These are phyloP conservation scores for Trichoderma guizhouense DNA, from an alignment of 2,329 filamentous ascomycete genomes.

Conservation along the genomic window DNA sequence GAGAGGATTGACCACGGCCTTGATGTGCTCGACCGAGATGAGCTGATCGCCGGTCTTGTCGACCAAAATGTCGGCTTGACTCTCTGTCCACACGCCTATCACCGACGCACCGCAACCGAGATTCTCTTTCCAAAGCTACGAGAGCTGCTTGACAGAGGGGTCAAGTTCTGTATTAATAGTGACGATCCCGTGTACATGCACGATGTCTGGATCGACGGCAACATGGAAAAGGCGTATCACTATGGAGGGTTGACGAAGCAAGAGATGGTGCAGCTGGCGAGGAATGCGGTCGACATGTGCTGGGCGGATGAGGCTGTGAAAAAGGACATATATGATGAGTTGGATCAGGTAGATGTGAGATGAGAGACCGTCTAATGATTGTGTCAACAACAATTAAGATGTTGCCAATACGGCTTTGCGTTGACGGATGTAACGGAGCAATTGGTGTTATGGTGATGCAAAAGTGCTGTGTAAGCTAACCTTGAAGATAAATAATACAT, in stretches of 20 bases:
- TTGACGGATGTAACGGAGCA: background rate
- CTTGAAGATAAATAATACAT: background rate
- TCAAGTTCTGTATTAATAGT: constrained; percentile 69
- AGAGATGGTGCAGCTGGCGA: constrained; percentile 42
- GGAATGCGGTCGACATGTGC: constrained; percentile 43
- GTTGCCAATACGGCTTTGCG: background rate
- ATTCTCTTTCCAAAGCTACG: constrained; percentile 55
- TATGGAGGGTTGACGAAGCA: constrained; percentile 38
- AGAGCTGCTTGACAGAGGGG: constrained; percentile 58
- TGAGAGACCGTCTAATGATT: background rate
- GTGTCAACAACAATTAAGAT: background rate
- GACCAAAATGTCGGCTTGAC: constrained; percentile 57
- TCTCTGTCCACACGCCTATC: constrained; percentile 54
- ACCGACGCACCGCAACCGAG: constrained; percentile 23
- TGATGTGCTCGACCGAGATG: constrained; percentile 55
- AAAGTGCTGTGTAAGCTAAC: background rate
- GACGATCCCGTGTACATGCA: constrained; percentile 73
- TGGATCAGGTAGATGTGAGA: constrained; percentile 22
- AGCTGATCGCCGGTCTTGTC: constrained; percentile 55
- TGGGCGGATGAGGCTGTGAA: constrained; percentile 44
- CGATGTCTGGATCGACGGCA: constrained; percentile 47
- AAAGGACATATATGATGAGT: constrained; percentile 24
- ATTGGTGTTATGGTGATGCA: background rate
- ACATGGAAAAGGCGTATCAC: constrained; percentile 41
- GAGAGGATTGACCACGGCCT: constrained; percentile 73